These are phyloP conservation scores for Colletotrichum melonis DNA, from an alignment of 2,329 filamentous ascomycete genomes.

Conservation along the genomic window DNA sequence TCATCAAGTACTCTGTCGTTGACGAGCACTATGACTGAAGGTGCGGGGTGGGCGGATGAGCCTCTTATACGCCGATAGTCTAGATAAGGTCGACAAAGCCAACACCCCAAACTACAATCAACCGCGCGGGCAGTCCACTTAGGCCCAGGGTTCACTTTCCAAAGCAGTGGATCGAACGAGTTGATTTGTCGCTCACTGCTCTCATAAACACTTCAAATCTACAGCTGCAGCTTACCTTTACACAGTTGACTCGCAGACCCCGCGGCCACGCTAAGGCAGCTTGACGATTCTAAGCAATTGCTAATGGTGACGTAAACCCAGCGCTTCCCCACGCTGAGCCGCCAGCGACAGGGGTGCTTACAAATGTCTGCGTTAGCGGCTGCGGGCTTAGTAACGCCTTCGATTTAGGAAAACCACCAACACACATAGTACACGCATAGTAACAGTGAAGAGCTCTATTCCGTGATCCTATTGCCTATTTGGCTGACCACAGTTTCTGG, in stretches of 20 bases:
- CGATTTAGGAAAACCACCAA: too few relatives aligned
- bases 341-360: conserved; percentile 11
- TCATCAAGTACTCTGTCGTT: conserved; percentile 1
- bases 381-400: conserved; percentile 8
- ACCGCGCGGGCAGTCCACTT: background rate
- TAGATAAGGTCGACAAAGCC: background rate
- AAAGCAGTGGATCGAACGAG: background rate
- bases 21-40: too few relatives aligned
- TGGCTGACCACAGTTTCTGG: background rate
- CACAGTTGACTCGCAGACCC: background rate
- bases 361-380: conserved; percentile 27
- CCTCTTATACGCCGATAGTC: background rate
- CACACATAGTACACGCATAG: background rate
- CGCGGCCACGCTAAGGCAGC: background rate
- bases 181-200: background rate
- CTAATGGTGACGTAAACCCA: conserved; percentile 50
- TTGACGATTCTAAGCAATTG: conserved; percentile 39
- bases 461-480: background rate
- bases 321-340: background rate
- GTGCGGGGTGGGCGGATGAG: conserved; percentile 4
- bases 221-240: background rate
- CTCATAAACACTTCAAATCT: background rate
- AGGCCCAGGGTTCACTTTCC: background rate
- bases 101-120: background rate
- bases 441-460: conserved; percentile 11